Evolutionary conservation across 345 rosid species (phyloP).

Genomic region (Linum usitatissimum): DNA sequence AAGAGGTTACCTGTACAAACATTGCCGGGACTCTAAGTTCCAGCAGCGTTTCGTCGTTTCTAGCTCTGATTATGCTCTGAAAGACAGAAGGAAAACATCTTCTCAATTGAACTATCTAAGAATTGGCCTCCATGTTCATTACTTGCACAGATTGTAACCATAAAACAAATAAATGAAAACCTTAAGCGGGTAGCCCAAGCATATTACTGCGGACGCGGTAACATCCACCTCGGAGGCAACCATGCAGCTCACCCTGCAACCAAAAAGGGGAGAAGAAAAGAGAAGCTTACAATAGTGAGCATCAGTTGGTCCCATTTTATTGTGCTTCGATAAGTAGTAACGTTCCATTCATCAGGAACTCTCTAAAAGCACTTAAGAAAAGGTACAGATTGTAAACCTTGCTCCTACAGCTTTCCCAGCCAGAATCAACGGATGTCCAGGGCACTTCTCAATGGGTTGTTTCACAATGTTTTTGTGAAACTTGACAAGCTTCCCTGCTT

Average conservation of each 20-base stretch:
- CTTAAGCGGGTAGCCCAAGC: slow-evolving; percentile 90
- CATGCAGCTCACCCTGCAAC: slow-evolving; percentile 75
- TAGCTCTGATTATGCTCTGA: slow-evolving; percentile 52
- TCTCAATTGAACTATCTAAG: neutral
- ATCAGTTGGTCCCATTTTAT: neutral
- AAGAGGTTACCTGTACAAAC: slow-evolving; percentile 67
- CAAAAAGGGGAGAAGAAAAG: neutral
- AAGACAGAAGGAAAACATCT: neutral
- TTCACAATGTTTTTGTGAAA: slow-evolving; percentile 57
- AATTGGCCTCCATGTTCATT: neutral
- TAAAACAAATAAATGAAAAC: slow-evolving; percentile 18
- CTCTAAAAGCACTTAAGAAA: too few species aligned
- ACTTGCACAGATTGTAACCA: too few species aligned
- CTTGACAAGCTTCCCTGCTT: slow-evolving; percentile 69
- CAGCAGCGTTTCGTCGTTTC: slow-evolving; percentile 52
- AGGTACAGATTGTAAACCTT: slow-evolving; percentile 29
- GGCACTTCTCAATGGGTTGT: slow-evolving; percentile 39
- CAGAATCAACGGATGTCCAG: slow-evolving; percentile 66
- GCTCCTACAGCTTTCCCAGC: slow-evolving; percentile 96
- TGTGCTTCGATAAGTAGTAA: neutral
- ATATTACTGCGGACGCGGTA: slow-evolving; percentile 44
- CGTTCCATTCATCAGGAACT: neutral
- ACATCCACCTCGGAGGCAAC: slow-evolving; percentile 49
- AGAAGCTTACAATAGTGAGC: neutral
- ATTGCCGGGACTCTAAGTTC: slow-evolving; percentile 55